phyloP scores from a whole-genome alignment of 176 grass and related monocot genomes.

The Ananas comosus region DNA sequence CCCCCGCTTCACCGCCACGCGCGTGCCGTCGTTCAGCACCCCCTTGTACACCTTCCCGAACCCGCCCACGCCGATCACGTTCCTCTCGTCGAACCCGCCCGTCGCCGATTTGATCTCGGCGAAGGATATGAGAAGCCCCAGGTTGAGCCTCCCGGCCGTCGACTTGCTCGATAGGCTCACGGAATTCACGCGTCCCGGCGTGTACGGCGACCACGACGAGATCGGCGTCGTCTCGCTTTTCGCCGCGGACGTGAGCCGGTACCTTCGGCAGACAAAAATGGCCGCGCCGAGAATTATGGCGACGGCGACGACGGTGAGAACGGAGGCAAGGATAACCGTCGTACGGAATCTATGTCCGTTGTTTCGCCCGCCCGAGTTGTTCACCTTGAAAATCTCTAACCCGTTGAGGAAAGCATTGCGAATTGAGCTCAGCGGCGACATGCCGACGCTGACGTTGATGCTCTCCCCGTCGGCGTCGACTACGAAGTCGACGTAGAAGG shows the following conservation, averaged over 20 bases:
- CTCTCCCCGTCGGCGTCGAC: background rate
- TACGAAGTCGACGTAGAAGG: conserved; percentile 25
- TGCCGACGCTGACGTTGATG: conserved; percentile 32
- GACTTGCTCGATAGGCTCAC: conserved; percentile 30
- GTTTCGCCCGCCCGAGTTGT: background rate
- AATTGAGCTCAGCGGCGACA: background rate
- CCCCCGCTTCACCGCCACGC: conserved; percentile 34
- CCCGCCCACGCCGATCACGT: conserved; percentile 38
- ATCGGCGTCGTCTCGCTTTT: conserved; percentile 27
- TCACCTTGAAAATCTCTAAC: conserved; percentile 70
- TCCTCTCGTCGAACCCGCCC: conserved; percentile 15
- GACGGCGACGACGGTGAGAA: conserved; percentile 17
- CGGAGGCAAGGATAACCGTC: conserved; percentile 11
- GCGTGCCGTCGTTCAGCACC: conserved; percentile 24
- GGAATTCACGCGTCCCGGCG: conserved; percentile 12
- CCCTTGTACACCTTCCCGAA: conserved; percentile 48
- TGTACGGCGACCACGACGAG: conserved; percentile 29
- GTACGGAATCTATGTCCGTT: background rate
- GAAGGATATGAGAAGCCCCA: conserved; percentile 35
- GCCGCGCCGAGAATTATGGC: conserved; percentile 12
- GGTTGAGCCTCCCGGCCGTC: conserved; percentile 16
- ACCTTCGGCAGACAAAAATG: background rate
- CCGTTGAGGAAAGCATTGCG: conserved; percentile 47
- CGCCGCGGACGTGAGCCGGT: conserved; percentile 9
- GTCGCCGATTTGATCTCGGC: conserved; percentile 27